Conservation (phyloP, 306 rosid genomes). For the Cajanus cajan region DNA sequence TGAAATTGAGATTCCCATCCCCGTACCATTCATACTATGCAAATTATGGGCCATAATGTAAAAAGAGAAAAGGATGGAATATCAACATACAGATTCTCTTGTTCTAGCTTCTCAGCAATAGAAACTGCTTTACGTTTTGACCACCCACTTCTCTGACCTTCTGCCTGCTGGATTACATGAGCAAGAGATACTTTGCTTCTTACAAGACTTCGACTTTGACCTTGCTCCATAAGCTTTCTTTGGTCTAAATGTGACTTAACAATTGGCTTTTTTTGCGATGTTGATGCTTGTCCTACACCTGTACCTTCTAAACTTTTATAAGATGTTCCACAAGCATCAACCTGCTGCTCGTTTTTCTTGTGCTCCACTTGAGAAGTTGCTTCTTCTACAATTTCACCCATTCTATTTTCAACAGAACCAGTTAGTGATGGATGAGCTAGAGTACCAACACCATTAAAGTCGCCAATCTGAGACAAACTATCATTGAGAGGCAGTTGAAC, state of each 20-base stretch:
- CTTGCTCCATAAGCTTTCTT: slow-evolving; percentile 55
- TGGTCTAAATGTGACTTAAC: slow-evolving; percentile 43
- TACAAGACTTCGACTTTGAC: slow-evolving; percentile 79
- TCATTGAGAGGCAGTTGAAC: slow-evolving; percentile 51
- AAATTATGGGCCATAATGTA: not conserved
- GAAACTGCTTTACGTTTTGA: slow-evolving; percentile 92
- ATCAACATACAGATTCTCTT: slow-evolving; percentile 80
- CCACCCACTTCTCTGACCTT: slow-evolving; percentile 82
- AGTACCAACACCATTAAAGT: slow-evolving; percentile 38
- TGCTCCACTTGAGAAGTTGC: slow-evolving; percentile 58
- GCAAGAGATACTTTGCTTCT: slow-evolving; percentile 96
- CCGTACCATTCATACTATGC: not conserved
- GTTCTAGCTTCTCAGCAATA: slow-evolving; percentile 98
- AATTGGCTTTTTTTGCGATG: slow-evolving; percentile 48
- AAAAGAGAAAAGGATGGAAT: slow-evolving; percentile 15
- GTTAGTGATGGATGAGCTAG: slow-evolving; percentile 41
- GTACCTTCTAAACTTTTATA: slow-evolving; percentile 45
- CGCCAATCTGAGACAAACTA: slow-evolving; percentile 53
- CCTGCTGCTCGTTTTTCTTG: slow-evolving; percentile 40
- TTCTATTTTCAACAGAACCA: slow-evolving; percentile 47
- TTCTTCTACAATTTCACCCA: slow-evolving; percentile 81
- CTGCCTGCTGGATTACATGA: slow-evolving; percentile 96
- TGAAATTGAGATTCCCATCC: not conserved
- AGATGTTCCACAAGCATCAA: slow-evolving; percentile 43
- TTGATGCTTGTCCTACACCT: slow-evolving; percentile 38